A percentile compares a stretch with the other conserved stretches of the same genome.
phyloP scores from a whole-genome alignment of 768 basidiomycete species.

The Pleurotus eryngii region DNA sequence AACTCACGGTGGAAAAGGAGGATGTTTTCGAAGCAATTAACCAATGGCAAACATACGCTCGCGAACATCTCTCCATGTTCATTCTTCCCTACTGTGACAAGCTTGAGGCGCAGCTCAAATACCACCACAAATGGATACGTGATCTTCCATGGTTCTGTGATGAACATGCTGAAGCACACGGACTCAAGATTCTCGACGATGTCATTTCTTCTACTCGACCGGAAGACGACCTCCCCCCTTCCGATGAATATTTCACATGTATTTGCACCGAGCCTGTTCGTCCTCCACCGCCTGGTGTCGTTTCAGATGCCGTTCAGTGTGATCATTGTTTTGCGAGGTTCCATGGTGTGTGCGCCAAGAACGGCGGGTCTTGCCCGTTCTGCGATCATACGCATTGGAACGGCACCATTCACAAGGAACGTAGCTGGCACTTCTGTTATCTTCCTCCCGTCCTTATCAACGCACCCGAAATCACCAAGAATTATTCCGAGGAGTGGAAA shows the following conservation, averaged over 20 bases:
- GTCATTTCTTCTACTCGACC: conserved; percentile 71
- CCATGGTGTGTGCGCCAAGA: conserved; percentile 80
- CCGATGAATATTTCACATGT: conserved; percentile 81
- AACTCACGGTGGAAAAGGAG: conserved; percentile 33
- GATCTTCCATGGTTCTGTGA: conserved; percentile 78
- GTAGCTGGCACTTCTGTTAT: conserved; percentile 82
- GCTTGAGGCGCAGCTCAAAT: conserved; percentile 61
- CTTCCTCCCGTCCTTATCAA: conserved; percentile 64
- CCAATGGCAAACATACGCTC: conserved; percentile 72
- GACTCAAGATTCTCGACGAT: conserved; percentile 65
- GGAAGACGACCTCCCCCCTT: conserved; percentile 76
- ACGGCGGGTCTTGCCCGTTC: conserved; percentile 89
- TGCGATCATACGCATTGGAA: conserved; percentile 93
- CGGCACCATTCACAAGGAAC: conserved; percentile 76
- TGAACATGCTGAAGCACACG: conserved; percentile 63
- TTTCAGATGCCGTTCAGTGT: conserved; percentile 86
- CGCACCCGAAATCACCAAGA: conserved; percentile 77
- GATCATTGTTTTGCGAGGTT: conserved; percentile 87
- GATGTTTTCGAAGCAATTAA: conserved; percentile 71
- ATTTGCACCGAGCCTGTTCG: conserved; percentile 76
- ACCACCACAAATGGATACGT: conserved; percentile 70
- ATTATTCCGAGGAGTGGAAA: conserved; percentile 79
- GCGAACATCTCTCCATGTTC: conserved; percentile 71
- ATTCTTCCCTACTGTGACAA: conserved; percentile 69
- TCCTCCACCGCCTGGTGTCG: conserved; percentile 70